phyloP scores from a whole-genome alignment of 2,329 filamentous ascomycete species.

The Raffaelea deltoideospora region DNA sequence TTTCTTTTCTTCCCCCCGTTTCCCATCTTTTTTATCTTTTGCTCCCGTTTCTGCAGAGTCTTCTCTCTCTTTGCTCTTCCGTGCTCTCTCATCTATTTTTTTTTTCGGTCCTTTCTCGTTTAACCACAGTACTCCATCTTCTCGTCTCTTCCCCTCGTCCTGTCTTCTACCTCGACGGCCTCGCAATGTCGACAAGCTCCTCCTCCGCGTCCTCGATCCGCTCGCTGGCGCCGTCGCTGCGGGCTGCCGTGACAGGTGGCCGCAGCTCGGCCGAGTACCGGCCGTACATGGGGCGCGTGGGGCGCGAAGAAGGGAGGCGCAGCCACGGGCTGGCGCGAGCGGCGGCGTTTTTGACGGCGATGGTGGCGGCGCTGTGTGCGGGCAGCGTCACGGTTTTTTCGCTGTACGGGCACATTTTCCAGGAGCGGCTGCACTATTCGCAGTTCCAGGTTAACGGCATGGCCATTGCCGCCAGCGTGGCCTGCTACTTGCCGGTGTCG shows the following conservation, averaged over 20 bases:
- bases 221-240: conserved; percentile 5
- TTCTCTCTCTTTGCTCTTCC: too few species aligned
- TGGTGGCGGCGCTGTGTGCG: conserved; percentile 55
- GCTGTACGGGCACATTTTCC: conserved; percentile 82
- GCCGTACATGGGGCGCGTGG: too few species aligned
- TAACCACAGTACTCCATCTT: too few species aligned
- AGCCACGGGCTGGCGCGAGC: conserved; percentile 16
- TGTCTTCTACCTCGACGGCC: neutral
- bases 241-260: too few species aligned
- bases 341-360: conserved; percentile 37
- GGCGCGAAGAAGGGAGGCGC: too few species aligned
- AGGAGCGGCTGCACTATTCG: conserved; percentile 70
- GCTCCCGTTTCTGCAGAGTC: too few species aligned
- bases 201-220: conserved; percentile 5
- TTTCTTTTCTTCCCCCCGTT: too few species aligned
- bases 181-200: conserved; percentile 3
- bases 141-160: neutral
- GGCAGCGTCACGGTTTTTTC: conserved; percentile 90
- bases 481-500: conserved; percentile 85
- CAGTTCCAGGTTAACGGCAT: conserved; percentile 88
- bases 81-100: too few species aligned
- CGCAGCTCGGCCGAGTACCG: too few species aligned
- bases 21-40: too few species aligned
- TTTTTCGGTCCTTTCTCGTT: too few species aligned
- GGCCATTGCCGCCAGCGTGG: conserved; percentile 71